Evolutionary conservation across 2,329 filamentous ascomycete species (phyloP), one percentile per base, ranked within the genome.

Genomic region (Seiridium cupressi): DNA sequence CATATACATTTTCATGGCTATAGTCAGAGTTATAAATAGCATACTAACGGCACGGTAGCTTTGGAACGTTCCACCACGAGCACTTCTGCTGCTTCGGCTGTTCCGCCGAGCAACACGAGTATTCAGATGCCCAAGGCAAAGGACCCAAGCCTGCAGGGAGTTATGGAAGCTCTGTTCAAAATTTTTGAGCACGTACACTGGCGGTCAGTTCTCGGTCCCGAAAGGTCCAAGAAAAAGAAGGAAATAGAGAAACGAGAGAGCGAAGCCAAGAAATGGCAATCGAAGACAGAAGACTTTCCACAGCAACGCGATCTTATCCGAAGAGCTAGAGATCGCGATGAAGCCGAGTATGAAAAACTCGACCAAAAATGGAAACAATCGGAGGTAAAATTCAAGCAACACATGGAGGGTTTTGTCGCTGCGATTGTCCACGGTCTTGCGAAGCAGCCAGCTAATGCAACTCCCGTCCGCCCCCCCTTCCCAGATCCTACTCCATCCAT

Each of bases 81-180:
- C 18, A 26, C 18, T 26, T 26, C 18, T 26, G 18, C 18, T 26
- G 18, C 32, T 13, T 36, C 51, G 4, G n/a, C 35, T 42, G 18
- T n/a, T 11, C 38, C 18, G 31, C 54, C 42, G 31, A 57, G 53
- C 10, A 55, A 42, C 53, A 31, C 13, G n/a, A 55, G 18, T 38
- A 44, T 55, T 35, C 26, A 35, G 26, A 11, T 40, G 3, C 60
- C 60, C 3, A 46, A 58, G 46, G 61, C 65, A 26, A 66, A 64
- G 47, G 63, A 72, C 49, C 63, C 66, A 13, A 61, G 62, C n/a
- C 48, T 69, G 4, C 69, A 72, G 61, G 62, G 61, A 34, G 36
- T 60, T 5, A 64, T 71, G 38, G 64, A 68, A 9, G 60, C 42
- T 26, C 10, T 66, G 3, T 61, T 44, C 51, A 61, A 61, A 32